phyloP scores from a whole-genome alignment of 495 filamentous ascomycete species.

The Astrocystis sublimbata region DNA sequence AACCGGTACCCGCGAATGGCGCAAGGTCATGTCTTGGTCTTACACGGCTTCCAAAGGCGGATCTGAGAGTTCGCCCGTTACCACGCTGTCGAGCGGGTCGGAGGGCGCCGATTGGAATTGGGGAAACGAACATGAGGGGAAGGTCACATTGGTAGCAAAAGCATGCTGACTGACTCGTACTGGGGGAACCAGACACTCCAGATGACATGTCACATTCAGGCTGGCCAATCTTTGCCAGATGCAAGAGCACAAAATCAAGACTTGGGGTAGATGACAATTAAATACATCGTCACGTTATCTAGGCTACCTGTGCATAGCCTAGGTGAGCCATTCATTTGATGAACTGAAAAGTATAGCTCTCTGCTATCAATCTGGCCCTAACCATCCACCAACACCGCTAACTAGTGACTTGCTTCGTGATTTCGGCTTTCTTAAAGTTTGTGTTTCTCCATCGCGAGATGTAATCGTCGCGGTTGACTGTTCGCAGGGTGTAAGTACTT shows the following conservation, averaged over 20 bases:
- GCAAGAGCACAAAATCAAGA: no score
- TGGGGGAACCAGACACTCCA: no score
- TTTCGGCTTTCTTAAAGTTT: conserved; percentile 59
- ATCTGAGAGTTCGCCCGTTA: not conserved
- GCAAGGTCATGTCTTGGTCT: not conserved
- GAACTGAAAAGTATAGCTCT: no score
- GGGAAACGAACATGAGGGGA: conserved; percentile 4
- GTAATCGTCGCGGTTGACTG: conserved; percentile 86
- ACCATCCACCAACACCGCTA: conserved; percentile 9
- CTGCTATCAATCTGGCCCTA: not conserved
- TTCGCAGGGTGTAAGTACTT: no score
- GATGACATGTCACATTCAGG: not conserved
- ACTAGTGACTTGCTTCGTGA: conserved; percentile 42
- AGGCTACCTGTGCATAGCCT: no score
- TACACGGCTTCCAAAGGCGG: not conserved
- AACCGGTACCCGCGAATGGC: conserved; percentile 5
- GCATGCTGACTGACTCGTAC: no score
- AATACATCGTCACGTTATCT: no score
- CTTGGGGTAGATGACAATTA: no score
- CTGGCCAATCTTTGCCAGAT: not conserved
- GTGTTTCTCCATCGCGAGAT: conserved; percentile 74
- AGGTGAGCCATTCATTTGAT: no score
- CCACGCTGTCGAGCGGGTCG: not conserved
- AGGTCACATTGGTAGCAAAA: no score
- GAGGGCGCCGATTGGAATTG: not conserved